Evolutionary conservation across 345 rosid species (phyloP).

Genomic region (Brassica rapa): DNA sequence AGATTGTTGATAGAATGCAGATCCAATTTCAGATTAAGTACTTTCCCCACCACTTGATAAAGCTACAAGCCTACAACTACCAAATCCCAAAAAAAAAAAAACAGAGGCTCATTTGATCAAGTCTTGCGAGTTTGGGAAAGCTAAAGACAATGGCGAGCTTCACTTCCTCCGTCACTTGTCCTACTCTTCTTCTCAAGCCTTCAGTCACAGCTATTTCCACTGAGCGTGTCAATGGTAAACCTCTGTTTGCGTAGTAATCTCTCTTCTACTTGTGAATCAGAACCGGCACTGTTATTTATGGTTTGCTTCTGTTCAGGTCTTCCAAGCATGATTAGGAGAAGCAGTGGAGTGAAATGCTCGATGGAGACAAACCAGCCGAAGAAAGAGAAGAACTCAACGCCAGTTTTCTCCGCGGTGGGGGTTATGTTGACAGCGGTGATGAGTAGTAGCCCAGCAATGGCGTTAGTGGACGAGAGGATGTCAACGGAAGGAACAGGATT

Average conservation of each 20-base stretch:
- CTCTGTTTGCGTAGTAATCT: background rate
- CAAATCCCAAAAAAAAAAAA: background rate
- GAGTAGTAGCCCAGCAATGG: constrained; percentile 69
- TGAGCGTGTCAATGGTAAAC: constrained; percentile 55
- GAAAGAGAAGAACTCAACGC: constrained; percentile 1
- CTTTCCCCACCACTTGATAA: background rate
- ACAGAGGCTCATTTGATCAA: constrained; percentile 1
- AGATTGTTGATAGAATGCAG: constrained; percentile 40
- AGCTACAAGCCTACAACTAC: background rate
- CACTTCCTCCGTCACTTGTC: constrained; percentile 46
- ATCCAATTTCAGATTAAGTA: constrained; percentile 36
- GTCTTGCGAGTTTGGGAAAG: constrained; percentile 10
- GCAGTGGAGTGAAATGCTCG: constrained; percentile 57
- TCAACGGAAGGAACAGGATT: constrained; percentile 81
- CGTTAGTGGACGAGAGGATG: constrained; percentile 83
- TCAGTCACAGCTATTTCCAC: constrained; percentile 38
- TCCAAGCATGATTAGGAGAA: constrained; percentile 50
- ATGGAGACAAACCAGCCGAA: constrained; percentile 35
- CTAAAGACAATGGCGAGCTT: constrained; percentile 57
- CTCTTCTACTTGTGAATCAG: background rate
- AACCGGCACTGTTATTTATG: background rate
- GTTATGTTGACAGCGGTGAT: constrained; percentile 50
- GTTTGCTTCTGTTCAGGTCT: constrained; percentile 44
- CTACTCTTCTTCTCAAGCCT: constrained; percentile 42
- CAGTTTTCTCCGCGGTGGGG: constrained; percentile 46